A percentile compares a stretch with the other conserved stretches of the same genome.
Evolutionary conservation across 2,329 filamentous ascomycete genomes (phyloP).

Genomic region (Pseudovirgaria hyperparasitica): DNA sequence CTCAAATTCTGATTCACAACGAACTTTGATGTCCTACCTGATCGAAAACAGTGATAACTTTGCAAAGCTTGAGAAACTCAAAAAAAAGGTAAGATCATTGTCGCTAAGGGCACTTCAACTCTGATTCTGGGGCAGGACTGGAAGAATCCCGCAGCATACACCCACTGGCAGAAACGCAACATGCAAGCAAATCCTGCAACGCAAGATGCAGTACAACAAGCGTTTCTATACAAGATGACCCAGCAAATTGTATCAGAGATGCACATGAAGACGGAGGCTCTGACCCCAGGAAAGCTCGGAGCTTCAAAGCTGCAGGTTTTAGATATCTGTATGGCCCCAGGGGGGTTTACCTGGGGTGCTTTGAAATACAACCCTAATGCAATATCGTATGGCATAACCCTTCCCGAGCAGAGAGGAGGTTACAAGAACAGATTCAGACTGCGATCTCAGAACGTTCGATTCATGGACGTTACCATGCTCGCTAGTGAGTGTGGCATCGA

Average conservation of each 20-base stretch:
- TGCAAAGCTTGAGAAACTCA: too few species aligned
- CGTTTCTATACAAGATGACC: constrained; percentile 35
- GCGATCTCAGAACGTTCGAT: constrained; percentile 7
- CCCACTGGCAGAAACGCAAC: constrained; percentile 19
- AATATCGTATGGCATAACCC: constrained; percentile 26
- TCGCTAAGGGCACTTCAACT: too few species aligned
- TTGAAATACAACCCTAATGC: constrained; percentile 25
- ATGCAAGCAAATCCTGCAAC: too few species aligned
- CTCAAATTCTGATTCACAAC: too few species aligned
- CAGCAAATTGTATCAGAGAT: constrained; percentile 30
- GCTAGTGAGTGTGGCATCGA: constrained; percentile 23
- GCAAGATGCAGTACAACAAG: too few species aligned
- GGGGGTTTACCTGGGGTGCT: constrained; percentile 34
- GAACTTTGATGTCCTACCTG: too few species aligned
- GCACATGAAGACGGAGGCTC: constrained; percentile 19
- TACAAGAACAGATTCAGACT: constrained; percentile 26
- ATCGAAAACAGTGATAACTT: too few species aligned
- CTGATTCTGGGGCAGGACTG: too few species aligned
- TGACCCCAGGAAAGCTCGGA: constrained; percentile 12
- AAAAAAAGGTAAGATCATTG: too few species aligned
- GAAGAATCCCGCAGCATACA: constrained; percentile 14
- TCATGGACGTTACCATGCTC: constrained; percentile 40
- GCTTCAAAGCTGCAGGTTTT: constrained; percentile 24
- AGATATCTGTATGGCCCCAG: constrained; percentile 45
- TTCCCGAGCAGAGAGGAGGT: constrained; percentile 29